phyloP scores from a whole-genome alignment of 305 asterid species.

The Plantago coronopus region DNA sequence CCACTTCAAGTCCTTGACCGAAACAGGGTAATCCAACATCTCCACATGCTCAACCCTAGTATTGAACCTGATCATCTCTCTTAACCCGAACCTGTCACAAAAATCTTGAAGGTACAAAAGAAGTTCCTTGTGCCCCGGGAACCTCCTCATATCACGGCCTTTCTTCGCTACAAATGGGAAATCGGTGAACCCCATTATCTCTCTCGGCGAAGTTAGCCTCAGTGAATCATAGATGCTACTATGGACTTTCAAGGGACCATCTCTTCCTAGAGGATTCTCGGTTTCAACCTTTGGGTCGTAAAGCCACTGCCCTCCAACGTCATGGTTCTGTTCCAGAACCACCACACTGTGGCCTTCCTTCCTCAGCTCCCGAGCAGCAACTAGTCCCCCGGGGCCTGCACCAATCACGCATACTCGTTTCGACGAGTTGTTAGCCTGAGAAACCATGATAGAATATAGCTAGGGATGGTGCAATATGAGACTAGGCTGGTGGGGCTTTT shows the following conservation, averaged over 20 bases:
- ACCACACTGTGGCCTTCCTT: conserved; percentile 67
- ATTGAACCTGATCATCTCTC: conserved; percentile 67
- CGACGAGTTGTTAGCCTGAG: conserved; percentile 27
- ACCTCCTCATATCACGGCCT: conserved; percentile 78
- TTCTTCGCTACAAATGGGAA: conserved; percentile 60
- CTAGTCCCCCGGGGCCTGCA: conserved; percentile 71
- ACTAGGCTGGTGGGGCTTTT: conserved; percentile 26
- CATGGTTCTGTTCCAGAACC: conserved; percentile 68
- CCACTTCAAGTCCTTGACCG: conserved; percentile 55
- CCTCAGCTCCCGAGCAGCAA: conserved; percentile 69
- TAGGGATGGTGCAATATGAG: conserved; percentile 16
- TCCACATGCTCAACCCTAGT: conserved; percentile 57
- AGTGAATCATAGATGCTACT: conserved; percentile 68
- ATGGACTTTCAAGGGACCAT: conserved; percentile 38
- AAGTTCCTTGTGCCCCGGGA: conserved; percentile 72
- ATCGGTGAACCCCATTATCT: conserved; percentile 85
- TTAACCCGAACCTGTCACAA: conserved; percentile 60
- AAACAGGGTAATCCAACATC: conserved; percentile 40
- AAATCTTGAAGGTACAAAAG: conserved; percentile 63
- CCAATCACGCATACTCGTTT: conserved; percentile 70
- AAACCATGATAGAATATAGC: conserved; percentile 31
- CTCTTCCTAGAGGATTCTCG: conserved; percentile 45
- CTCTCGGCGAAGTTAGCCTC: conserved; percentile 68
- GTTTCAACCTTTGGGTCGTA: conserved; percentile 50
- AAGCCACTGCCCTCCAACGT: conserved; percentile 86